Evolutionary conservation across 805 yeast species (phyloP).

Genomic region (Cyberlindnera mrakii): DNA sequence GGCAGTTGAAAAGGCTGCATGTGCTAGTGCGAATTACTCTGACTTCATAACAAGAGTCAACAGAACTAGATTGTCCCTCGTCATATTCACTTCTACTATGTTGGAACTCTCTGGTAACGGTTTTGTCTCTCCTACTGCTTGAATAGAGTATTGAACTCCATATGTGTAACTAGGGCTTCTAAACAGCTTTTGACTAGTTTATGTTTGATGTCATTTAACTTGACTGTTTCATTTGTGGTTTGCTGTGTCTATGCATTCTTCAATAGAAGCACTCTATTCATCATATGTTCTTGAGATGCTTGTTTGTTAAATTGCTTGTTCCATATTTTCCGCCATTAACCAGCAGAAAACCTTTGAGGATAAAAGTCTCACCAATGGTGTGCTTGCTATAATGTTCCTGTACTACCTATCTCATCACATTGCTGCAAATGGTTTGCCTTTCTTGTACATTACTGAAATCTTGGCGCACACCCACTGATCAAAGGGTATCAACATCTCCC

Average conservation of each 20-base stretch:
- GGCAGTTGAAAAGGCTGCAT: constrained; percentile 33
- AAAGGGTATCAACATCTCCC: constrained; percentile 17
- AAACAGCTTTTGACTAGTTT: constrained; percentile 43
- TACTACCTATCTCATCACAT: constrained; percentile 35
- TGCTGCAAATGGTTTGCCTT: constrained; percentile 40
- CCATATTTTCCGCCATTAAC: constrained; percentile 39
- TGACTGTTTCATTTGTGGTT: constrained; percentile 24
- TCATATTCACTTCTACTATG: constrained; percentile 27
- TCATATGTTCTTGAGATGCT: constrained; percentile 32
- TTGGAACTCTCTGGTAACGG: constrained; percentile 47
- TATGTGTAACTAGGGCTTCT: constrained; percentile 41
- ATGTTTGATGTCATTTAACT: constrained; percentile 40
- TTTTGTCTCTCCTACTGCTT: constrained; percentile 43
- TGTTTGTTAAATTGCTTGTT: constrained; percentile 34
- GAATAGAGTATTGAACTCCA: constrained; percentile 41
- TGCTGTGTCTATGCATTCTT: constrained; percentile 20
- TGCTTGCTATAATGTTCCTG: constrained; percentile 42
- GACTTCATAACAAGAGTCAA: constrained; percentile 32
- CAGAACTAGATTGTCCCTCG: constrained; percentile 35
- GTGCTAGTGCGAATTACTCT: constrained; percentile 26
- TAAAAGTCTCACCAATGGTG: constrained; percentile 36
- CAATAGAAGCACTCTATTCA: constrained; percentile 33
- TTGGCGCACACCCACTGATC: constrained; percentile 27
- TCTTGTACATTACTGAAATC: constrained; percentile 37
- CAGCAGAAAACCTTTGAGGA: constrained; percentile 33